Conservation (phyloP, 1,284 basidiomycete species). For the Agroathelia rolfsii region DNA sequence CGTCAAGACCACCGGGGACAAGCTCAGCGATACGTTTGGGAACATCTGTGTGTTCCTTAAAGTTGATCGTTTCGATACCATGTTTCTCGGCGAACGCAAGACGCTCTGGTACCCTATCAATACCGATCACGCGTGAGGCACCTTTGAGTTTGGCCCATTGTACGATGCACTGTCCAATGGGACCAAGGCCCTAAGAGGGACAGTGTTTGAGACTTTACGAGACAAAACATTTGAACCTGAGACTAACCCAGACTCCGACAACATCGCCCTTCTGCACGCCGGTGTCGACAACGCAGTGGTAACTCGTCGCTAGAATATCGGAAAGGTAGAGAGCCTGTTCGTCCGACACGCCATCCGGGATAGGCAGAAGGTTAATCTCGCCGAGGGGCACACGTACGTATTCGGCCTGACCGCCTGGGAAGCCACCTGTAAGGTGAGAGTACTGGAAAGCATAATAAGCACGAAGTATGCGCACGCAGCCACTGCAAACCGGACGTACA, state of each 20-base stretch:
- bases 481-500: too few relatives aligned
- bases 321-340: slow-evolving; percentile 59
- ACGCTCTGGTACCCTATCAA: slow-evolving; percentile 56
- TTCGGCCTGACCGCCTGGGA: slow-evolving; percentile 62
- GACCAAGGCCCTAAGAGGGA: slow-evolving; percentile 39
- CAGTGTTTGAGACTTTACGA: not conserved
- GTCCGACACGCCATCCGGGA: slow-evolving; percentile 58
- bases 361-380: slow-evolving; percentile 59
- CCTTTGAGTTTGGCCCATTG: slow-evolving; percentile 61
- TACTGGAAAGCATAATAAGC: too few relatives aligned
- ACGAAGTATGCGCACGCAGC: too few relatives aligned
- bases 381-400: slow-evolving; percentile 63
- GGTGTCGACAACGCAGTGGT: slow-evolving; percentile 63
- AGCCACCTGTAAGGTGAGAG: slow-evolving; percentile 67
- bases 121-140: slow-evolving; percentile 62
- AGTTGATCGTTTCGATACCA: slow-evolving; percentile 58
- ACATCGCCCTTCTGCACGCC: slow-evolving; percentile 56
- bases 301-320: slow-evolving; percentile 67
- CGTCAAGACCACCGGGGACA: slow-evolving; percentile 55
- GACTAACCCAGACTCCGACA: slow-evolving; percentile 55
- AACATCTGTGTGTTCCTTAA: slow-evolving; percentile 46
- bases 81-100: slow-evolving; percentile 51
- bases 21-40: slow-evolving; percentile 51
- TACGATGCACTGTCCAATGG: slow-evolving; percentile 51
- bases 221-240: slow-evolving; percentile 4